Conservation (phyloP, 805 yeast species). For the Pichia pseudocactophila region DNA sequence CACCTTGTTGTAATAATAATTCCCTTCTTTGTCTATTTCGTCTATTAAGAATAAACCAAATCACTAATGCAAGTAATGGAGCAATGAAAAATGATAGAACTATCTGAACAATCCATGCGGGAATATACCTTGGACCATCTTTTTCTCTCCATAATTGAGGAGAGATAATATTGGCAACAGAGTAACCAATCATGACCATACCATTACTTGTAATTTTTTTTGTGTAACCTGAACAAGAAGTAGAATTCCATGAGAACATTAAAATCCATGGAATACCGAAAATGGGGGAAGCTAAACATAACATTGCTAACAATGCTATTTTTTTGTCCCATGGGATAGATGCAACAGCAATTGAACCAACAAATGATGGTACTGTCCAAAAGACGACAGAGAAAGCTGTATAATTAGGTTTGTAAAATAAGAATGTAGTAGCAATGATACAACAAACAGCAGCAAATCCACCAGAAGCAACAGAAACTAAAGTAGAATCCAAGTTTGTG, state of each 20-base stretch:
- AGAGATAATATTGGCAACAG: constrained; percentile 42
- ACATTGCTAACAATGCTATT: constrained; percentile 38
- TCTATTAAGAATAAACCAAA: constrained; percentile 34
- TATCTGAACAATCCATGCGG: constrained; percentile 50
- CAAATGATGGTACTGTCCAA: constrained; percentile 28
- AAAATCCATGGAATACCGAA: constrained; percentile 22
- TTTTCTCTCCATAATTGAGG: constrained; percentile 46
- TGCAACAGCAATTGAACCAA: constrained; percentile 20
- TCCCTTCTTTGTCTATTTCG: constrained; percentile 31
- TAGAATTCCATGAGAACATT: constrained; percentile 19
- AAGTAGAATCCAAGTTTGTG: constrained; percentile 36
- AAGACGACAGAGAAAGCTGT: constrained; percentile 22
- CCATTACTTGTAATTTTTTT: constrained; percentile 42
- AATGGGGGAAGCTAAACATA: constrained; percentile 39
- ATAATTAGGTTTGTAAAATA: constrained; percentile 28
- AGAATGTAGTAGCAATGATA: constrained; percentile 29
- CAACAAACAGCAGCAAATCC: constrained; percentile 38
- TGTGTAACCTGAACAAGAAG: constrained; percentile 39
- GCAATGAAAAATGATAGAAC: constrained; percentile 41
- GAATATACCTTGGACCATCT: constrained; percentile 40
- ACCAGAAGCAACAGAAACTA: constrained; percentile 46
- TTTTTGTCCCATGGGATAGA: constrained; percentile 37
- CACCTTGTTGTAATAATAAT: constrained; percentile 14
- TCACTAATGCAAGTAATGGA: constrained; percentile 35
- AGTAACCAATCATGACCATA: constrained; percentile 38